Percentiles rank a stretch among this genome's conserved stretches.
These are phyloP conservation scores for Arthrobotrys musiformis DNA, from an alignment of 2,329 filamentous ascomycete genomes.

Conservation along the genomic window DNA sequence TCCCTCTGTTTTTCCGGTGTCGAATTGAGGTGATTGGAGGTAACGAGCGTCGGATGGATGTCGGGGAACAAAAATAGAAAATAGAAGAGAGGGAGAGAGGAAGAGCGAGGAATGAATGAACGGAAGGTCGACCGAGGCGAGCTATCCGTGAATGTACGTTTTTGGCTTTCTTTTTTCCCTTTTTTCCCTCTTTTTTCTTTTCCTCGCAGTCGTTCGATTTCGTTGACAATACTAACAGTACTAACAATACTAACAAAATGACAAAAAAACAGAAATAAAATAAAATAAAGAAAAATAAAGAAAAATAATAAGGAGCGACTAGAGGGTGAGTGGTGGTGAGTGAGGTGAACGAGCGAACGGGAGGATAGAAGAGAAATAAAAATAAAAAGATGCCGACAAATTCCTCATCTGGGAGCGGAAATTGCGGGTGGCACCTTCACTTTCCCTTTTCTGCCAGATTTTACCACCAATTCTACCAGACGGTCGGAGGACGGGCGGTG, in stretches of 20 bases:
- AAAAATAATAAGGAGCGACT: constrained; percentile 1
- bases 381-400: constrained; percentile 24
- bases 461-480: constrained; percentile 14
- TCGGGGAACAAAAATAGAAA: too few species aligned
- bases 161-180: constrained; percentile 4
- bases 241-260: not conserved
- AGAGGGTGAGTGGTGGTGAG: not conserved
- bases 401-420: constrained; percentile 44
- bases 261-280: not conserved
- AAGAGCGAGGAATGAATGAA: too few species aligned
- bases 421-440: constrained; percentile 35
- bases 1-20: too few species aligned
- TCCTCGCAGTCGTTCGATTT: too few species aligned
- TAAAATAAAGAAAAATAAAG: not conserved
- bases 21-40: not conserved
- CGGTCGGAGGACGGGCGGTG: too few species aligned
- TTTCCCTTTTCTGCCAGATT: constrained; percentile 36
- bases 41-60: too few species aligned
- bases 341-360: not conserved
- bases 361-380: not conserved
- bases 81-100: too few species aligned
- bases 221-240: too few species aligned
- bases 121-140: constrained; percentile 50
- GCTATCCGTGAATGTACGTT: constrained; percentile 55
- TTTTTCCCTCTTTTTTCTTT: not conserved